Base-by-base conservation (phyloP, 176 grass and related monocot genomes). In the Thinopyrum elongatum region DNA sequence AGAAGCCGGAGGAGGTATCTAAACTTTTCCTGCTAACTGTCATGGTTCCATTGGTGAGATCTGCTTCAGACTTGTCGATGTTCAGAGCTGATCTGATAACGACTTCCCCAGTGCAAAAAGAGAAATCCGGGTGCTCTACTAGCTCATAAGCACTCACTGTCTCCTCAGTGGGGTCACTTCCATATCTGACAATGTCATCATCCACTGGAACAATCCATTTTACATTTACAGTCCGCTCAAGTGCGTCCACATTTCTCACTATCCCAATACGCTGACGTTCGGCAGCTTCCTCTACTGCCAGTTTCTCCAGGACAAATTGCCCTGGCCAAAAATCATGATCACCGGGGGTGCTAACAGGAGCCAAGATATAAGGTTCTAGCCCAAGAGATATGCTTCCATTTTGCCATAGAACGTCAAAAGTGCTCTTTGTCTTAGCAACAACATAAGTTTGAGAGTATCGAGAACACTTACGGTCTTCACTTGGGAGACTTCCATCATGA, bases 261-360 rank as follows among this genome's bases (percentile, higher is more conserved):
- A 94, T 86, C 66, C 92, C 97, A 58, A 87, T 71, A 26, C 57
- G 89, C 30, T 93, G 91, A 41, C 39, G 66, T 65, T 44, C 75
- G 34, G 59, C 80, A 72, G 58, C 34, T 25, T 88, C 79, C 47
- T 77, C 86, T 31, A 94, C 90, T 63, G 90, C 68, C 64, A 88
- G 25, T 72, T 94, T 96, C 65, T 99, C 97, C 30, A 94, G 81
- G 71, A 99, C 92, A 90, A 83, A 90, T 65, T 99, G 97, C 14
- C 79, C 94, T 17, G 94, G 97, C 92, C 93, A 99, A 93, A 99
- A 99, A 86, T 99, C 94, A 79, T 96, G 92, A 90, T 99, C 94
- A 74, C 92, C 94, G 65, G 94, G 79, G 82, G 93, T 91, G 81
- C 77, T 99, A 17, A 94, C 90, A 73, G 92, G 97, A 90, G 82